Percentiles rank a stretch among this genome's conserved stretches.
phyloP scores from a whole-genome alignment of 257 asterid genomes.

The Solanum verrucosum region DNA sequence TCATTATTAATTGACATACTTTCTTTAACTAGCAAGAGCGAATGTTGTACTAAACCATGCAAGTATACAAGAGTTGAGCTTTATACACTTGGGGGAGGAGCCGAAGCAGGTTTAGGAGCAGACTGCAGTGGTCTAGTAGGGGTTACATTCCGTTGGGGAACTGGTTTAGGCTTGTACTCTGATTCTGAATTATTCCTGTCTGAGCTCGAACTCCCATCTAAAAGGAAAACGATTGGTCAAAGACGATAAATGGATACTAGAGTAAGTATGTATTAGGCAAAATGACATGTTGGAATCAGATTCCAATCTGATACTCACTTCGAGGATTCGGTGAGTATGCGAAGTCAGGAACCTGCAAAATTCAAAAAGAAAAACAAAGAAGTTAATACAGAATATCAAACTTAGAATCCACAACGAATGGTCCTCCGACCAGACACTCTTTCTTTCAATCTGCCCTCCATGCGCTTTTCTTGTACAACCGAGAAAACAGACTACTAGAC shows the following conservation, averaged over 20 bases:
- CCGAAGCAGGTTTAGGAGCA: slow-evolving; percentile 51
- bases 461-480: background rate
- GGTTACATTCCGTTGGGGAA: slow-evolving; percentile 46
- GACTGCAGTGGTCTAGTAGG: slow-evolving; percentile 64
- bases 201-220: slow-evolving; percentile 73
- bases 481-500: background rate
- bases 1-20: background rate
- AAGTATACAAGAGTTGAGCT: slow-evolving; percentile 6
- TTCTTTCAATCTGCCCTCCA: background rate
- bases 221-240: background rate
- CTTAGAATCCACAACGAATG: background rate
- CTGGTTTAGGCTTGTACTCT: slow-evolving; percentile 55
- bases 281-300: slow-evolving; percentile 8
- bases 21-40: background rate
- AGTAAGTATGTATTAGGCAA: background rate
- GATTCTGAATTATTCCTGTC: slow-evolving; percentile 56
- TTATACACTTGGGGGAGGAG: slow-evolving; percentile 59
- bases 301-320: slow-evolving; percentile 38
- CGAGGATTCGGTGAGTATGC: slow-evolving; percentile 76
- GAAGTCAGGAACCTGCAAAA: slow-evolving; percentile 60
- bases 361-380: background rate
- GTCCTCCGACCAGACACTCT: background rate
- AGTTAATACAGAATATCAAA: slow-evolving; percentile 11
- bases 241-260: background rate
- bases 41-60: background rate